Percentiles rank a stretch among this genome's conserved stretches.
Conservation (phyloP, 106 monocot genomes). For the Cymbidium sinense region DNA sequence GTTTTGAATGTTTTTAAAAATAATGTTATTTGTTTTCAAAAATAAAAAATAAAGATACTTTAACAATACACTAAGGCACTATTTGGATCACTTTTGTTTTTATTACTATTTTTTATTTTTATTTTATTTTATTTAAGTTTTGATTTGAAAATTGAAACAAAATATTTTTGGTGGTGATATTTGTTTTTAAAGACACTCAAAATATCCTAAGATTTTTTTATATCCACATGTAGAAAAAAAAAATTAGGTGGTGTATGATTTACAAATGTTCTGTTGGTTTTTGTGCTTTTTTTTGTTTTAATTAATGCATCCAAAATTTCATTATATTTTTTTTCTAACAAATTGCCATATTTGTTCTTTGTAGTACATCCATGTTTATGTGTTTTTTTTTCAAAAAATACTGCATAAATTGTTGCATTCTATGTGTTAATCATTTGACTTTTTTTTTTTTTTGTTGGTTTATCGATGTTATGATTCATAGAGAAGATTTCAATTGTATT, state of each 20-base stretch:
- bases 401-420: background rate
- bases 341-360: background rate
- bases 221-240: background rate
- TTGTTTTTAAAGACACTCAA: too few species aligned
- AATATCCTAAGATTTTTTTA: too few species aligned
- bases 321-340: background rate
- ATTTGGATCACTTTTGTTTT: too few species aligned
- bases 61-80: too few species aligned
- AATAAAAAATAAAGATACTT: too few species aligned
- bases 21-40: too few species aligned
- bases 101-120: too few species aligned
- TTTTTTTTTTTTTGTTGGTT: background rate
- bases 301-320: background rate
- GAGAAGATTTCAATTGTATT: background rate
- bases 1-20: too few species aligned
- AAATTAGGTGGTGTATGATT: background rate
- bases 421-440: background rate
- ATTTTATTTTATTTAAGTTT: too few species aligned
- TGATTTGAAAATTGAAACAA: too few species aligned
- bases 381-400: background rate
- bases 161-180: too few species aligned
- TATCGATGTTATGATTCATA: background rate
- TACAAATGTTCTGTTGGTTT: background rate
- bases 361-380: background rate
- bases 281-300: background rate